phyloP scores from a whole-genome alignment of 768 basidiomycete species.

The Lactarius vividus region DNA sequence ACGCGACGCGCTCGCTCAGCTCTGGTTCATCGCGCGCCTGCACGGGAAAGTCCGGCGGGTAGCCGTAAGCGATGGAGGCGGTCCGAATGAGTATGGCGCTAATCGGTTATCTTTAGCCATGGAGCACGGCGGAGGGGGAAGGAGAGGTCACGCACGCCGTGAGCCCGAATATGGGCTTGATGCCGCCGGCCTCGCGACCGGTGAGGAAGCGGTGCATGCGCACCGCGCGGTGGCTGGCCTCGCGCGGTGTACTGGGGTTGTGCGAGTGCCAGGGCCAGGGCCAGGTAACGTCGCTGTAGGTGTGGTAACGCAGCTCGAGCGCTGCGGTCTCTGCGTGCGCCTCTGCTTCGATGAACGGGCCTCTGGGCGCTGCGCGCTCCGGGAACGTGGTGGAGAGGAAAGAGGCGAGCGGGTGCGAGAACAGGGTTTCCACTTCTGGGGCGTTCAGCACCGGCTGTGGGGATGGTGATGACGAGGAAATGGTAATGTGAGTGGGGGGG shows the following conservation, averaged over 20 bases:
- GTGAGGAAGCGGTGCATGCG: slow-evolving; percentile 82
- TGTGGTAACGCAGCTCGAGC: slow-evolving; percentile 60
- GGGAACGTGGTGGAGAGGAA: slow-evolving; percentile 62
- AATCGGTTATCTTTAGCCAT: neutral
- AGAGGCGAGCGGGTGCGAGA: slow-evolving; percentile 78
- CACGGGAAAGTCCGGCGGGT: slow-evolving; percentile 45
- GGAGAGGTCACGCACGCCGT: slow-evolving; percentile 62
- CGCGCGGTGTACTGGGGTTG: neutral
- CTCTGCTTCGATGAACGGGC: slow-evolving; percentile 44
- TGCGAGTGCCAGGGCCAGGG: slow-evolving; percentile 38
- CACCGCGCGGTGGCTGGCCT: slow-evolving; percentile 23
- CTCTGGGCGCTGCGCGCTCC: slow-evolving; percentile 10
- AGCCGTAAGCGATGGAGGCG: slow-evolving; percentile 49
- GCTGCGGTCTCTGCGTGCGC: slow-evolving; percentile 37
- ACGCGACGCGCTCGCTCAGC: slow-evolving; percentile 42
- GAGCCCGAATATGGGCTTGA: slow-evolving; percentile 86
- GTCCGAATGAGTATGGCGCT: slow-evolving; percentile 53
- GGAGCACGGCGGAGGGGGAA: neutral
- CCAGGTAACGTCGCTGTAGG: slow-evolving; percentile 53
- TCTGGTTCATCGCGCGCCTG: slow-evolving; percentile 44
- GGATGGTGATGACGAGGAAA: neutral
- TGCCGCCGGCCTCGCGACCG: slow-evolving; percentile 77
- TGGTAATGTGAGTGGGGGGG: neutral
- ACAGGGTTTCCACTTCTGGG: slow-evolving; percentile 75
- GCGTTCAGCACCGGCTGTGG: slow-evolving; percentile 73